Conservation (phyloP, 768 basidiomycete species). For the Phylloporus sp. region DNA sequence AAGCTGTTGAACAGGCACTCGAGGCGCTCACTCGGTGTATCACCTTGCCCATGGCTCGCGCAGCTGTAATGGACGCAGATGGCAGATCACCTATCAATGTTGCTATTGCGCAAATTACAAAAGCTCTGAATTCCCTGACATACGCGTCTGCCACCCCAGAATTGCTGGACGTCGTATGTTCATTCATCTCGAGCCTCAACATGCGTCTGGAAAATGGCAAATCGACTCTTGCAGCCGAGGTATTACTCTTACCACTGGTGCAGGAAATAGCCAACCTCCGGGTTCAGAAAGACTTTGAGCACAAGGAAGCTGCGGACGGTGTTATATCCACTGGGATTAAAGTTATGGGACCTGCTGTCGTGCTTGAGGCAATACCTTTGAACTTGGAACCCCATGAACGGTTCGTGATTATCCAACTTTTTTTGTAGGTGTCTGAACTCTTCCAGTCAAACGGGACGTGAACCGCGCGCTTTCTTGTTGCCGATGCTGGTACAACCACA, state of each 20-base stretch:
- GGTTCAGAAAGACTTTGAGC: conserved; percentile 78
- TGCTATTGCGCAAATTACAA: conserved; percentile 59
- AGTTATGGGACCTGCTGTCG: conserved; percentile 76
- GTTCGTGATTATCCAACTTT: conserved; percentile 40
- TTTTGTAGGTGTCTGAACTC: conserved; percentile 2
- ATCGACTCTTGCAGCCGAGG: conserved; percentile 60
- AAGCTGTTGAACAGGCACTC: conserved; percentile 61
- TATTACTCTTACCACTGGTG: conserved; percentile 65
- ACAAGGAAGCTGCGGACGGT: conserved; percentile 82
- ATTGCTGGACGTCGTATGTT: conserved; percentile 66
- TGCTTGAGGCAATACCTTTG: conserved; percentile 73
- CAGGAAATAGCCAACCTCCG: conserved; percentile 70
- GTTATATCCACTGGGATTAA: conserved; percentile 79
- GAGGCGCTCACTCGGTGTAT: conserved; percentile 67
- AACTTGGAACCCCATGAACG: conserved; percentile 80
- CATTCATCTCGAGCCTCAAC: conserved; percentile 62
- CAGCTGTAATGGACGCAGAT: conserved; percentile 46
- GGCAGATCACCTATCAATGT: conserved; percentile 54
- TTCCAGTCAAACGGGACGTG: conserved; percentile 60
- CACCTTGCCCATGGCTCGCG: conserved; percentile 53
- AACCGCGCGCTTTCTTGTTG: conserved; percentile 88
- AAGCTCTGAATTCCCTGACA: conserved; percentile 67
- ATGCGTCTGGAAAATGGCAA: conserved; percentile 40
- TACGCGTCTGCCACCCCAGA: conserved; percentile 78
- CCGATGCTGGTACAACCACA: conserved; percentile 82